phyloP scores from a whole-genome alignment of 2,329 filamentous ascomycete genomes.

The Xylaria sp. region DNA sequence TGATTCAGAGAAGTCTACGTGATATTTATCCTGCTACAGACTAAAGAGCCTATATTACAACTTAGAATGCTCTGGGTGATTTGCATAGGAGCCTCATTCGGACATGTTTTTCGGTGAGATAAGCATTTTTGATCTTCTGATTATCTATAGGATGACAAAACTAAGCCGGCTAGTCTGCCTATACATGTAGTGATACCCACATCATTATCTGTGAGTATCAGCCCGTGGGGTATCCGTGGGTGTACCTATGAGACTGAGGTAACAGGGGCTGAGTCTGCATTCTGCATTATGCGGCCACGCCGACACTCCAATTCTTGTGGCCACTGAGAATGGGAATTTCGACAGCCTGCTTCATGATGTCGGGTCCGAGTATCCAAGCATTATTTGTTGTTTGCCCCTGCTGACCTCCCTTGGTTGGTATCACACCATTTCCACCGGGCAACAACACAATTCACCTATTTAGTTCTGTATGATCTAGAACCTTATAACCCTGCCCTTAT shows the following conservation, averaged over 20 bases:
- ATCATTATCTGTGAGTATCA: neutral
- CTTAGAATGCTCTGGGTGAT: neutral
- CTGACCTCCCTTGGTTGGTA: neutral
- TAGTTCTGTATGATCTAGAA: neutral
- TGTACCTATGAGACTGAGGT: neutral
- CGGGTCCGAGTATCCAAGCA: neutral
- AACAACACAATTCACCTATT: neutral
- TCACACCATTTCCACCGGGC: neutral
- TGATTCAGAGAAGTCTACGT: neutral
- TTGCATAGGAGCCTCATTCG: neutral
- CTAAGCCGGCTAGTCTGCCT: neutral
- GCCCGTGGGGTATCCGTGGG: neutral
- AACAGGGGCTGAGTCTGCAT: slow-evolving; percentile 10
- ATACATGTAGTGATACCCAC: neutral
- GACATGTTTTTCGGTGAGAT: neutral
- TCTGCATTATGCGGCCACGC: slow-evolving; percentile 7
- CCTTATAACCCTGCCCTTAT: neutral
- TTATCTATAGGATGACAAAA: neutral
- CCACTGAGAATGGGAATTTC: neutral
- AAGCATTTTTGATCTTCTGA: neutral
- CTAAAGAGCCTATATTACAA: neutral
- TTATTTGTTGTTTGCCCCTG: neutral
- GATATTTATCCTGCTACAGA: slow-evolving; percentile 2
- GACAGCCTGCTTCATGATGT: slow-evolving; percentile 13
- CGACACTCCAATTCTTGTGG: neutral